Conservation (phyloP, 179 eudicot genomes). For the Heliamphora pulchella region DNA sequence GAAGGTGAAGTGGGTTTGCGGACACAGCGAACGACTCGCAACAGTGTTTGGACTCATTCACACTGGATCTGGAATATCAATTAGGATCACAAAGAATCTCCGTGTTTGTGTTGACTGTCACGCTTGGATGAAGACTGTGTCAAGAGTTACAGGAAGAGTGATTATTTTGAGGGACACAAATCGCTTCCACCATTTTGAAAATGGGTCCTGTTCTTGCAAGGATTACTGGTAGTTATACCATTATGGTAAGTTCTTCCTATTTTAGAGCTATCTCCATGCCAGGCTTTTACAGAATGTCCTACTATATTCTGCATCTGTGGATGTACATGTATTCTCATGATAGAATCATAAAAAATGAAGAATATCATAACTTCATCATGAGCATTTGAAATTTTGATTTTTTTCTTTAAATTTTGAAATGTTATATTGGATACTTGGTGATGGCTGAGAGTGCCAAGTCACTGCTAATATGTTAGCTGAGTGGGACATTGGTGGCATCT, state of each 20-base stretch:
- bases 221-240: constrained; percentile 32
- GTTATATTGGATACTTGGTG: neutral
- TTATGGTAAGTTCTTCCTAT: neutral
- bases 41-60: constrained; percentile 36
- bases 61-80: constrained; percentile 24
- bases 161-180: constrained; percentile 37
- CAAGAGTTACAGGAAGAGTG: constrained; percentile 24
- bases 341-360: neutral
- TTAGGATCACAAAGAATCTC: constrained; percentile 38
- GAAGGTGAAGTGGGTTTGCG: constrained; percentile 33
- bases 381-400: neutral
- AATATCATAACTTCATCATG: neutral
- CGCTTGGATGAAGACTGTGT: constrained; percentile 36
- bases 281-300: neutral
- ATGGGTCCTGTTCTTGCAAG: constrained; percentile 35
- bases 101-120: constrained; percentile 44
- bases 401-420: neutral
- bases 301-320: neutral
- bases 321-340: neutral
- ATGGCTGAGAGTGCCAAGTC: neutral
- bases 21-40: constrained; percentile 38
- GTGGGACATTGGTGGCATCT: neutral
- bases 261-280: neutral
- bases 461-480: neutral
- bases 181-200: constrained; percentile 38